Evolutionary conservation across 2,329 filamentous ascomycete genomes (phyloP).

Genomic region (Exophiala oligosperma): DNA sequence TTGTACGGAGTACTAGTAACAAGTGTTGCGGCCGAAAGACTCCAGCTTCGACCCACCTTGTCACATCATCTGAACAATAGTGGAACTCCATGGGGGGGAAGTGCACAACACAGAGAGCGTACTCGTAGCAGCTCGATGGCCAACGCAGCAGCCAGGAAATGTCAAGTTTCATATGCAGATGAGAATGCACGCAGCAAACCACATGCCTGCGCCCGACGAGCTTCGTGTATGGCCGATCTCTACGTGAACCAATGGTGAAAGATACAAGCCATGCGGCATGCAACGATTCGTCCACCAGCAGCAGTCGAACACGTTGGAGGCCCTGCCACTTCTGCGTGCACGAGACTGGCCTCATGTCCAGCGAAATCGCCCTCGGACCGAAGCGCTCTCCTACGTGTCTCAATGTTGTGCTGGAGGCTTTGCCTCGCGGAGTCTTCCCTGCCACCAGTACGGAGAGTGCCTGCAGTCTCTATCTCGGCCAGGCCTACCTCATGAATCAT

Average conservation of each 20-base stretch:
- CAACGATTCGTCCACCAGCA: neutral
- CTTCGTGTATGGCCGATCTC: neutral
- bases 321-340: no score
- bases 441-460: neutral
- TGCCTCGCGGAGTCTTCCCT: neutral
- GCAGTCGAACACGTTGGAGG: neutral
- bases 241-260: neutral
- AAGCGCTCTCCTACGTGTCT: neutral
- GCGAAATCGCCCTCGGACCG: neutral
- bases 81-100: neutral
- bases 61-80: neutral
- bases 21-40: neutral
- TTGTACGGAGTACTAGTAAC: neutral
- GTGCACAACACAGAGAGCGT: neutral
- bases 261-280: neutral
- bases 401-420: neutral
- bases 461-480: neutral
- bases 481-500: neutral
- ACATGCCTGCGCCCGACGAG: neutral
- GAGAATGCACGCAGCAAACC: neutral
- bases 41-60: neutral
- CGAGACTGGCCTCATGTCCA: neutral
- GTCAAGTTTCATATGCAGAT: neutral
- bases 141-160: neutral
- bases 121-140: neutral